Conservation (phyloP, 345 rosid genomes). For the Ceriops decandra region DNA sequence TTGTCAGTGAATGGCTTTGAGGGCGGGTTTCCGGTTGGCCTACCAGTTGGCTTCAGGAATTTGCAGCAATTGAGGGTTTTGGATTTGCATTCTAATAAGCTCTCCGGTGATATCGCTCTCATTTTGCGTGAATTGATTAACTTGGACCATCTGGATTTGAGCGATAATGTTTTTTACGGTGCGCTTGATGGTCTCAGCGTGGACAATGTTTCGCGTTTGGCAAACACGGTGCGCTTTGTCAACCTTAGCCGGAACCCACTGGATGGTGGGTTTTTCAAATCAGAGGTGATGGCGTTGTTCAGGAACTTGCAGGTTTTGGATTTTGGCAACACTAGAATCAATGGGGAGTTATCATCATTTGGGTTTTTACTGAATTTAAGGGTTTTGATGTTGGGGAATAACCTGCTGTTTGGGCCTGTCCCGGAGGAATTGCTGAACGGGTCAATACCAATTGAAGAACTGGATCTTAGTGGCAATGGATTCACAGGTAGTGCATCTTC, state of each 20-base stretch:
- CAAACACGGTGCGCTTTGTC: slow-evolving; percentile 57
- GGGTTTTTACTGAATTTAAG: slow-evolving; percentile 49
- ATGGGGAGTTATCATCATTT: slow-evolving; percentile 63
- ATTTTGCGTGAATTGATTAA: slow-evolving; percentile 58
- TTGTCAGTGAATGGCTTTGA: slow-evolving; percentile 60
- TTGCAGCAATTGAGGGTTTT: slow-evolving; percentile 70
- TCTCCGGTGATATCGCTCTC: slow-evolving; percentile 56
- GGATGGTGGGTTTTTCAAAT: slow-evolving; percentile 48
- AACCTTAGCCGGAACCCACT: slow-evolving; percentile 66
- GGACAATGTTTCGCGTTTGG: slow-evolving; percentile 62
- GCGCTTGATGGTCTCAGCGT: slow-evolving; percentile 32
- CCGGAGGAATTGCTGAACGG: slow-evolving; percentile 63
- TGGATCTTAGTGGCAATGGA: slow-evolving; percentile 89
- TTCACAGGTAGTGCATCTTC: slow-evolving; percentile 59
- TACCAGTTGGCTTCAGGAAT: slow-evolving; percentile 37
- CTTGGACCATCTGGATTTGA: slow-evolving; percentile 79
- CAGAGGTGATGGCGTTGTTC: slow-evolving; percentile 52
- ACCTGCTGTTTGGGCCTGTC: slow-evolving; percentile 55
- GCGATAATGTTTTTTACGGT: slow-evolving; percentile 61
- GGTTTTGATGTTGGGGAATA: slow-evolving; percentile 58
- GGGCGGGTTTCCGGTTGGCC: slow-evolving; percentile 63
- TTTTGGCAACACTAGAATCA: slow-evolving; percentile 47
- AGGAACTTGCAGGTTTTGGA: slow-evolving; percentile 68
- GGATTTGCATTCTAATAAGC: slow-evolving; percentile 59
- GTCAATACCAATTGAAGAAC: slow-evolving; percentile 46